Conservation (phyloP, 1,284 basidiomycete genomes). For the Cerioporus squamosus region DNA sequence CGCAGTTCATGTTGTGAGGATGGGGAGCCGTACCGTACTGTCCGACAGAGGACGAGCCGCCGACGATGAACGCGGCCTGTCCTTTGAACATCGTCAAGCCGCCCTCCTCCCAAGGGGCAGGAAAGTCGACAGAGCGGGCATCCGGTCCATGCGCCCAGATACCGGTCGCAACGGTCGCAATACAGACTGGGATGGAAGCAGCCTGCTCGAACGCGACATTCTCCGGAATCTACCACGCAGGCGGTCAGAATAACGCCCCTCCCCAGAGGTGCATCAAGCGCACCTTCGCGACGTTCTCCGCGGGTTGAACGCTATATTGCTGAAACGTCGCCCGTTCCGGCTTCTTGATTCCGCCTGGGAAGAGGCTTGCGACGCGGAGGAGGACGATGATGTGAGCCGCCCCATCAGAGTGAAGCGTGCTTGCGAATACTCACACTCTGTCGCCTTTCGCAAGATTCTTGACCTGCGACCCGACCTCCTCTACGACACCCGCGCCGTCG, state of each 20-base stretch:
- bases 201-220: constrained; percentile 37
- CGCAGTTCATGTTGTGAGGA: too few species aligned
- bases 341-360: constrained; percentile 30
- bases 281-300: constrained; percentile 35
- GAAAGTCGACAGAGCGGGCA: not conserved
- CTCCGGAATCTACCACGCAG: constrained; percentile 15
- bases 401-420: too few species aligned
- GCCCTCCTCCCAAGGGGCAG: not conserved
- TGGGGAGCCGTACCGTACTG: not conserved
- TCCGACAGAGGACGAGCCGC: not conserved
- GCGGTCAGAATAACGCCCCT: too few species aligned
- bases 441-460: constrained; percentile 17
- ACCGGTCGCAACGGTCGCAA: not conserved
- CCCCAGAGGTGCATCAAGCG: too few species aligned
- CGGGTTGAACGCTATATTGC: constrained; percentile 36
- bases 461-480: constrained; percentile 22
- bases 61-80: not conserved
- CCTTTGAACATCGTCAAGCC: not conserved
- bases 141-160: not conserved
- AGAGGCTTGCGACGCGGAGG: not conserved
- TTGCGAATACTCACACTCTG: constrained; percentile 15
- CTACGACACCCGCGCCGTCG: constrained; percentile 26
- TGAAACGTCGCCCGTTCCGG: constrained; percentile 35
- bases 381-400: too few species aligned
- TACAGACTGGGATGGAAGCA: constrained; percentile 25